A percentile compares a stretch with the other conserved stretches of the same genome.
phyloP scores from a whole-genome alignment of 176 grass and related monocot genomes.

The Themeda triandra region DNA sequence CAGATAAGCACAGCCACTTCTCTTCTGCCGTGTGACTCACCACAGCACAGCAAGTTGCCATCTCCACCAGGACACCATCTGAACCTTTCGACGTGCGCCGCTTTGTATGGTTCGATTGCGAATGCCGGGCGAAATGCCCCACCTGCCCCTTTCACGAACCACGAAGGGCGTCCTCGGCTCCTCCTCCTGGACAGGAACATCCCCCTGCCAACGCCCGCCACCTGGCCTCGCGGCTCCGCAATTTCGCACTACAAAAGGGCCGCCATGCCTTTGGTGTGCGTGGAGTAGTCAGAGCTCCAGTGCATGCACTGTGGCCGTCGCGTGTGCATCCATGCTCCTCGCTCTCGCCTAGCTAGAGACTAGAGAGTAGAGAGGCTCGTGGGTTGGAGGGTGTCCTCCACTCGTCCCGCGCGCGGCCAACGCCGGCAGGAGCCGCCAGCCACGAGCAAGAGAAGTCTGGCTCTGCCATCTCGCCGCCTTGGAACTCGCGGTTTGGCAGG shows the following conservation, averaged over 20 bases:
- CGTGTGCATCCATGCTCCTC: neutral
- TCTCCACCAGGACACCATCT: neutral
- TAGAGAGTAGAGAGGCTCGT: neutral
- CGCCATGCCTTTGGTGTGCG: neutral
- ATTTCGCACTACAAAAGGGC: constrained; percentile 21
- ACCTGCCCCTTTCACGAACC: neutral
- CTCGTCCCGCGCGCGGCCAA: neutral
- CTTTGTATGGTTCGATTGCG: neutral
- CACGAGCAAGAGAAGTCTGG: neutral
- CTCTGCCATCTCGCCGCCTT: neutral
- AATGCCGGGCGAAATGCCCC: neutral
- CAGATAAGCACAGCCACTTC: neutral
- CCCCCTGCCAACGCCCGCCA: neutral
- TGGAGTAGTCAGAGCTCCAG: neutral
- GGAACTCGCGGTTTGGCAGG: constrained; percentile 8
- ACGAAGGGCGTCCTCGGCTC: neutral
- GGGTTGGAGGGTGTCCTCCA: neutral
- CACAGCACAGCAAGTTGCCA: neutral
- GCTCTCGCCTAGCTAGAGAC: neutral
- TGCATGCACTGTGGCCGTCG: neutral
- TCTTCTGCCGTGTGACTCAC: neutral
- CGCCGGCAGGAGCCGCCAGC: neutral
- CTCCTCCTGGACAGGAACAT: neutral
- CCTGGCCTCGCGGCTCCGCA: neutral
- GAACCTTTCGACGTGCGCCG: neutral